Conservation (phyloP, 192 early-diverging fungal species). For the Neocallimastix lanati region DNA sequence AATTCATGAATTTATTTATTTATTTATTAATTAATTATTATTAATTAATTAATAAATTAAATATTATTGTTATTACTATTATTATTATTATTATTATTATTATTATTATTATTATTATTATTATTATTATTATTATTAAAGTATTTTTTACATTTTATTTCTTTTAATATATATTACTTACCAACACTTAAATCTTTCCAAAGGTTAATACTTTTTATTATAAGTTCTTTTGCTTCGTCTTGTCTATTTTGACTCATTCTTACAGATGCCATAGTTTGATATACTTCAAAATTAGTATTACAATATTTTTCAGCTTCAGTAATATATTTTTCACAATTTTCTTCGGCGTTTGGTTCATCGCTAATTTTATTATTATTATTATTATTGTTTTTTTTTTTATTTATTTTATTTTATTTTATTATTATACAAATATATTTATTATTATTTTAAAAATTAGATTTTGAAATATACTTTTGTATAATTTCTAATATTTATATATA, state of each 20-base stretch:
- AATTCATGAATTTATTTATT: conserved; percentile 5
- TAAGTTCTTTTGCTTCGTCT: conserved; percentile 52
- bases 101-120: neutral
- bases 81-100: neutral
- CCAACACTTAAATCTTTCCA: neutral
- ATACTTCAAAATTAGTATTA: conserved; percentile 60
- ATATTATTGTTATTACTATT: too few species aligned
- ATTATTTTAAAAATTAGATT: too few species aligned
- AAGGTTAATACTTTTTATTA: conserved; percentile 35
- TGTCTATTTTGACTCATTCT: conserved; percentile 64
- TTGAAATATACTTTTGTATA: too few species aligned
- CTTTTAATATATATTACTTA: too few species aligned
- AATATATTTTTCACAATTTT: conserved; percentile 57
- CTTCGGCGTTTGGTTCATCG: conserved; percentile 79
- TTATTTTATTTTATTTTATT: too few species aligned
- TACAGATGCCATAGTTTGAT: conserved; percentile 77
- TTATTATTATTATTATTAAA: neutral
- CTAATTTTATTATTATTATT: too few species aligned
- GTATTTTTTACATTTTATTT: too few species aligned
- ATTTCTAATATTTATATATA: too few species aligned
- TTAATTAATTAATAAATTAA: neutral
- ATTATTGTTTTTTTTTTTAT: too few species aligned
- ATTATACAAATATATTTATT: too few species aligned
- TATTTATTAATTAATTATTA: neutral
- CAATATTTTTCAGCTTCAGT: conserved; percentile 45